phyloP scores from a whole-genome alignment of 345 rosid species.

The Aethionema arabicum region DNA sequence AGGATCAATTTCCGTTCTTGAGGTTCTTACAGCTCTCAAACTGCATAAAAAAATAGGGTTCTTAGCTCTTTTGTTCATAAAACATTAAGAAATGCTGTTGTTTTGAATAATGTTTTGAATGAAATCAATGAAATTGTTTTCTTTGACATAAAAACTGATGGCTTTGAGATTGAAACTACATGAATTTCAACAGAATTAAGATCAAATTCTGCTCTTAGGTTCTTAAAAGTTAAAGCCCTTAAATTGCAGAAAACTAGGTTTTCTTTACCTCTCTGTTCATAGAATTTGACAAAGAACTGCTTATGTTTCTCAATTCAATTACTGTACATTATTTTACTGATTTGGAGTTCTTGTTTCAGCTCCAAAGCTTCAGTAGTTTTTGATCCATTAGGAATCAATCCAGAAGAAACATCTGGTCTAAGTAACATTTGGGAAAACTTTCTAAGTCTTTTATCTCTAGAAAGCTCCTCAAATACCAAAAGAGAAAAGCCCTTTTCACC shows the following conservation, averaged over 20 bases:
- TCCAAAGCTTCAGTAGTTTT: constrained; percentile 51
- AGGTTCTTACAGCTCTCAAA: background rate
- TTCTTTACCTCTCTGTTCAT: constrained; percentile 11
- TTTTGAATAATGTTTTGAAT: too few species aligned
- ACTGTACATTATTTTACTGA: constrained; percentile 34
- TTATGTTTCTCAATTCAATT: constrained; percentile 22
- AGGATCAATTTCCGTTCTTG: background rate
- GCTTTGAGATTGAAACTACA: background rate
- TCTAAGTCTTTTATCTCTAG: constrained; percentile 54
- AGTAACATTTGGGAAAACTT: constrained; percentile 57
- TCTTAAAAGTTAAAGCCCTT: background rate
- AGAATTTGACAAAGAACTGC: constrained; percentile 6
- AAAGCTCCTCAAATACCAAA: constrained; percentile 62
- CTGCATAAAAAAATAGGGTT: background rate
- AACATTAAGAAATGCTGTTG: background rate
- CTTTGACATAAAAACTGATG: too few species aligned
- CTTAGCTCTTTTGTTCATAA: background rate
- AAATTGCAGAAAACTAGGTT: background rate
- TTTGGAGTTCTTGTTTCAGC: constrained; percentile 47
- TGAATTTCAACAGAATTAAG: background rate
- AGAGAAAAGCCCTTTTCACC: constrained; percentile 63
- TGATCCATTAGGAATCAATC: constrained; percentile 79
- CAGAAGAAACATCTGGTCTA: constrained; percentile 48
- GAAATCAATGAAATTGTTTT: too few species aligned
- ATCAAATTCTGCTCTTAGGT: background rate